phyloP scores from a whole-genome alignment of 2,329 filamentous ascomycete species.

The Paraphaeosphaeria minitans region DNA sequence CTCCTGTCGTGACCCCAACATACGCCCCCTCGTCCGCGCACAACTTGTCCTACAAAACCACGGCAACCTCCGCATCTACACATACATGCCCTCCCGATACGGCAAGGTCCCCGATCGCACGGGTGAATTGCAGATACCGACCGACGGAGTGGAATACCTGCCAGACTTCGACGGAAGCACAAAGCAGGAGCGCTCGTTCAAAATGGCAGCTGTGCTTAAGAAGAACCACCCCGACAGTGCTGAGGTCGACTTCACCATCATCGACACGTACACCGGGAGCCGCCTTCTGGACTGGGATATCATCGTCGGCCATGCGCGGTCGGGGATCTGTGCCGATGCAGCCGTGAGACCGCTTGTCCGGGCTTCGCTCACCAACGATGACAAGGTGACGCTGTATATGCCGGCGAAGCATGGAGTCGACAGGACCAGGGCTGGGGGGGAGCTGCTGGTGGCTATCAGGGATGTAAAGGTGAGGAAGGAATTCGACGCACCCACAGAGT shows the following conservation, averaged over 20 bases:
- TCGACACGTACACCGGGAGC: slow-evolving; percentile 1
- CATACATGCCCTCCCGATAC: not conserved
- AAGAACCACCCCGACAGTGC: not conserved
- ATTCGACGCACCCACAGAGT: not conserved
- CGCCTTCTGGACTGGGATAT: not conserved
- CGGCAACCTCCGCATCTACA: not conserved
- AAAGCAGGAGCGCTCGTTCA: not conserved
- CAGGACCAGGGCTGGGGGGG: not conserved
- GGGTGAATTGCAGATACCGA: slow-evolving; percentile 1
- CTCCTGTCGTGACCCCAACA: not conserved
- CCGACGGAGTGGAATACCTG: not conserved
- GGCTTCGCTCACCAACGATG: not conserved
- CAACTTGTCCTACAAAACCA: not conserved
- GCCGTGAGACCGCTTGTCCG: not conserved
- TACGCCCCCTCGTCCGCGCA: slow-evolving; percentile 2
- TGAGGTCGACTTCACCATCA: not conserved
- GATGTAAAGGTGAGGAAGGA: not conserved
- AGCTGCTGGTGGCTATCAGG: not conserved
- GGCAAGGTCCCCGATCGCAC: not conserved
- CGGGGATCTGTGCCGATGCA: not conserved
- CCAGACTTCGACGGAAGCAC: not conserved
- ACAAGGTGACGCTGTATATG: not conserved
- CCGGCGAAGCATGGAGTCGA: not conserved
- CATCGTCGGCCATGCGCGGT: not conserved
- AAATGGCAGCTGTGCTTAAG: not conserved